Evolutionary conservation across 352 stramenopile species (phyloP), one percentile per base, ranked within the genome.

Genomic region (Aphanomyces stellatus): DNA sequence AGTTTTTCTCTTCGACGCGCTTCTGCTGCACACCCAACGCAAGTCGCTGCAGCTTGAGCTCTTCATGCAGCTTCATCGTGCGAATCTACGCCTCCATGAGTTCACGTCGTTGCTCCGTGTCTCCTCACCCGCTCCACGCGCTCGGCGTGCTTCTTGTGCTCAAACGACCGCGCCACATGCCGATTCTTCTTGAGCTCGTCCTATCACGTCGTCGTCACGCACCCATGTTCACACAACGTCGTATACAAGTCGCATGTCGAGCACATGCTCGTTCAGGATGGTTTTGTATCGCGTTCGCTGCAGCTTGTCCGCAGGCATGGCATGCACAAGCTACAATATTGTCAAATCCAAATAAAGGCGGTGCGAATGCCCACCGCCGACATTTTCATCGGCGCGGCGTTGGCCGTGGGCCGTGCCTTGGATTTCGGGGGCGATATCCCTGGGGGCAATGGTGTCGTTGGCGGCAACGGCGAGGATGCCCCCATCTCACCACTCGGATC

Each of bases 31-130:
- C 27, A 1, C 81, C 78, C 41, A 89, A 71, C 1, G 82, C 72
- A 43, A 91, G 79, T 17, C 82, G 81, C 24, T 88, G 78, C 55
- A 88, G 67, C 10, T 80, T 80, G 34, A 91, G 73, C 55, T 89
- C 80, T 31, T 91, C 81, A 33, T 88, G 73, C 24, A 91, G 85
- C 22, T 79, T 74, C 10, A 75, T 79, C 17, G 80, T 73, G 40
- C 82, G 78, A 53, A 91, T 90, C 73, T 84, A 51, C 10, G 30
- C 8, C 30, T 3, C n/a, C n/a, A n/a, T n/a, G n/a, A n/a, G n/a
- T n/a, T n/a, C n/a, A n/a, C n/a, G n/a, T n/a, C n/a, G n/a, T n/a
- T n/a, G n/a, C n/a, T n/a, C n/a, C n/a, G n/a, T n/a, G n/a, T n/a
- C n/a, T n/a, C n/a, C 68, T 4, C 57, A 79, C 76, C 51, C 79